phyloP scores from a whole-genome alignment of 2,329 filamentous ascomycete species.

The Paecilomyces niveus region DNA sequence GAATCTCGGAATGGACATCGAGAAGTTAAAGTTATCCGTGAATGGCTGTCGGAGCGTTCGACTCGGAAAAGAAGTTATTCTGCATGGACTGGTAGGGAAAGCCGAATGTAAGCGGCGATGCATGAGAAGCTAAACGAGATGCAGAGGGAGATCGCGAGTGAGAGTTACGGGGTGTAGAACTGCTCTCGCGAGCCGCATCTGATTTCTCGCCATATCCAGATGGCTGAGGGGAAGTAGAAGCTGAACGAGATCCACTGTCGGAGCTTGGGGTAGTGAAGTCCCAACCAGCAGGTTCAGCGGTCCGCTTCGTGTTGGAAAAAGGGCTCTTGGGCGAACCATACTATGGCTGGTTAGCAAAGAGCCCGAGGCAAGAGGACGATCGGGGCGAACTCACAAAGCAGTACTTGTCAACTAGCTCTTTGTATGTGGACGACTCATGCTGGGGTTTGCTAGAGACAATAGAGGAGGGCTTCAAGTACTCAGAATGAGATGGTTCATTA shows the following conservation, averaged over 20 bases:
- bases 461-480: conserved; percentile 43
- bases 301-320: neutral
- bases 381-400: conserved; percentile 82
- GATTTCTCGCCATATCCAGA: neutral
- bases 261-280: neutral
- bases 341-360: conserved; percentile 32
- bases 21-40: conserved; percentile 19
- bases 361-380: conserved; percentile 22
- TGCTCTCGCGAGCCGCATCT: conserved; percentile 24
- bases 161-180: conserved; percentile 22
- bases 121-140: conserved; percentile 31
- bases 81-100: conserved; percentile 38
- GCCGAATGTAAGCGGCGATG: conserved; percentile 31
- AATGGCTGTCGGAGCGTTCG: conserved; percentile 39
- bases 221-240: conserved; percentile 2
- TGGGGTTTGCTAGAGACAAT: conserved; percentile 56
- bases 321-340: conserved; percentile 41
- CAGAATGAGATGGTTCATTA: conserved; percentile 8
- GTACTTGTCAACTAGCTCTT: conserved; percentile 97
- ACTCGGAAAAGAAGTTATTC: conserved; percentile 38
- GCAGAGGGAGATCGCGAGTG: conserved; percentile 36
- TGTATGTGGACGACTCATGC: conserved; percentile 83
- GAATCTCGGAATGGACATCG: conserved; percentile 9
- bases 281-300: neutral
- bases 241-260: neutral